Conservation (phyloP, 139 green algal species). For the Closterium sp. region DNA sequence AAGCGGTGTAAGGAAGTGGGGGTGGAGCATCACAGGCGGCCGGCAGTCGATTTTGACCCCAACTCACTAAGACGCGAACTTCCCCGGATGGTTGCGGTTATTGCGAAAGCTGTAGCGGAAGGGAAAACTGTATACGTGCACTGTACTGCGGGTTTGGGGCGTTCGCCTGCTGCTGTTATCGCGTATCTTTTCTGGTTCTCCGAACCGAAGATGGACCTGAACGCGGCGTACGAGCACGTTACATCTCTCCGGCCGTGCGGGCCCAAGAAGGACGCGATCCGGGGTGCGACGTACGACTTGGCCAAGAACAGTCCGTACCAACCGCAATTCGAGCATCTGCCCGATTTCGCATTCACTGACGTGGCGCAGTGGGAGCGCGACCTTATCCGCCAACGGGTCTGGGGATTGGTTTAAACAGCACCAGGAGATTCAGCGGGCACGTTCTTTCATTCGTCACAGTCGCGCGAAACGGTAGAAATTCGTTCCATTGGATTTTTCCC, state of each 20-base stretch:
- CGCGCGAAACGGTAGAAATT: too few relatives aligned
- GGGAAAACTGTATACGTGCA: conserved; percentile 47
- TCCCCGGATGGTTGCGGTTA: conserved; percentile 14
- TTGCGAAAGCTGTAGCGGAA: conserved; percentile 8
- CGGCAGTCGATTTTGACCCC: conserved; percentile 41
- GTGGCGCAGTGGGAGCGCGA: conserved; percentile 9
- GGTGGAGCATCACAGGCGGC: conserved; percentile 18
- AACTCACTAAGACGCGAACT: conserved; percentile 32
- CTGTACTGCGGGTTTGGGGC: conserved; percentile 54
- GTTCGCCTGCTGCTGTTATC: conserved; percentile 47
- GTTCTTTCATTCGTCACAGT: too few relatives aligned
- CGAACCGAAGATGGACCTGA: neutral
- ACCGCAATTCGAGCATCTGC: conserved; percentile 7
- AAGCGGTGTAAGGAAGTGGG: neutral
- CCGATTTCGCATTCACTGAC: conserved; percentile 6
- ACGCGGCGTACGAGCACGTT: conserved; percentile 52
- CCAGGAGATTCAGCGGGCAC: too few relatives aligned
- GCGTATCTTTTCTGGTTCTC: conserved; percentile 55
- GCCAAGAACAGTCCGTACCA: neutral
- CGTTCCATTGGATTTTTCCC: too few relatives aligned
- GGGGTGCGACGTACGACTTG: conserved; percentile 45
- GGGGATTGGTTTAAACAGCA: too few relatives aligned
- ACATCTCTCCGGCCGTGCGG: conserved; percentile 51
- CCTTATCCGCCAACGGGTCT: neutral
- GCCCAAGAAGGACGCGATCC: conserved; percentile 55